Conservation (phyloP, 257 asterid genomes). For the Forsythia suspensa region DNA sequence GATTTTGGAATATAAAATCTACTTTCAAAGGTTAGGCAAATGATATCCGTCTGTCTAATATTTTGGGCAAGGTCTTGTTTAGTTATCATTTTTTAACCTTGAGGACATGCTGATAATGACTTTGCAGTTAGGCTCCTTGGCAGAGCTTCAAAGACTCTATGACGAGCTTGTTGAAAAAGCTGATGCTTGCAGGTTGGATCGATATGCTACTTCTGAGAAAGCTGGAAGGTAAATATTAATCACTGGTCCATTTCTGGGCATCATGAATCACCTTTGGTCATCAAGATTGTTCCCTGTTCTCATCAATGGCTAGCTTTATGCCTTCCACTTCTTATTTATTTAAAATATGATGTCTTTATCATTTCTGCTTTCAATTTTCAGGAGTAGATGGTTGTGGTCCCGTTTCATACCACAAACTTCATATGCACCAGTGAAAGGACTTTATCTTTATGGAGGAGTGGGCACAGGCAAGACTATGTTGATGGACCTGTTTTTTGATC, state of each 20-base stretch:
- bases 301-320: not conserved
- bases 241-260: not conserved
- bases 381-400: constrained; percentile 59
- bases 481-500: constrained; percentile 48
- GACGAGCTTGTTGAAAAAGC: constrained; percentile 47
- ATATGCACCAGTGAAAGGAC: constrained; percentile 44
- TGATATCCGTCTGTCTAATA: not conserved
- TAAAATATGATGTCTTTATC: not conserved
- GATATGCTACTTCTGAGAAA: constrained; percentile 41
- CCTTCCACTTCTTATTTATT: not conserved
- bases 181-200: constrained; percentile 43
- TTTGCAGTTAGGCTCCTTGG: constrained; percentile 50
- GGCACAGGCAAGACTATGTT: constrained; percentile 62
- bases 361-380: constrained; percentile 13
- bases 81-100: not conserved
- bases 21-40: not conserved
- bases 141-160: constrained; percentile 51
- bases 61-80: not conserved
- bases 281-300: not conserved
- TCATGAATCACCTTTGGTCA: not conserved
- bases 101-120: constrained; percentile 10
- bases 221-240: constrained; percentile 40
- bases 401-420: constrained; percentile 41
- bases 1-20: not conserved
- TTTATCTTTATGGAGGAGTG: constrained; percentile 59